These are phyloP conservation scores for Xylaria longipes DNA, from an alignment of 495 filamentous ascomycete species.

Conservation along the genomic window DNA sequence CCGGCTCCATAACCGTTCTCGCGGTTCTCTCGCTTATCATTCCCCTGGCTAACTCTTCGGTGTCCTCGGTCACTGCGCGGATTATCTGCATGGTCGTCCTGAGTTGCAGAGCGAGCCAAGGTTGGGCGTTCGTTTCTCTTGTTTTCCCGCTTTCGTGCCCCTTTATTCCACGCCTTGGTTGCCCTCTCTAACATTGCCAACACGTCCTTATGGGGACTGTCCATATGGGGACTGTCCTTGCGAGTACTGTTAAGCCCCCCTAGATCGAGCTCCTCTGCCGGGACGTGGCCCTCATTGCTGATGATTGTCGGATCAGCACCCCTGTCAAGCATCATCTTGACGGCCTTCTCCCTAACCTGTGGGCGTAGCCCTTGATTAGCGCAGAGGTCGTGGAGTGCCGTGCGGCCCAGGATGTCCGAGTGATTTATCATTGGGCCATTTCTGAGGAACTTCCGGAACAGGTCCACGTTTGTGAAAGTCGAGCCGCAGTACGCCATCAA, in stretches of 20 bases:
- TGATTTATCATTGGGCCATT: not conserved
- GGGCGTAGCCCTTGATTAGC: not conserved
- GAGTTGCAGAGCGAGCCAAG: not conserved
- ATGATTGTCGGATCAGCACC: constrained; percentile 5
- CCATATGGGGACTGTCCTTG: not conserved
- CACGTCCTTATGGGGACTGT: not conserved
- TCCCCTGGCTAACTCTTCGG: not conserved
- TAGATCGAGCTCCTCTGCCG: not conserved
- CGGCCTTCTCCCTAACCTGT: not conserved
- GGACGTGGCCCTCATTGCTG: not conserved
- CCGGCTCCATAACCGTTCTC: not conserved
- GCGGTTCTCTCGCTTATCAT: not conserved
- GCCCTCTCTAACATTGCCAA: not conserved
- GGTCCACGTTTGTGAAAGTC: not conserved
- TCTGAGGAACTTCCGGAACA: constrained; percentile 6
- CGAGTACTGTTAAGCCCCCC: not conserved
- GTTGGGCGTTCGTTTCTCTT: not conserved
- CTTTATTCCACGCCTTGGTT: not conserved
- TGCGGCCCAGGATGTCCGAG: not conserved
- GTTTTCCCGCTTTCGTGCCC: not conserved
- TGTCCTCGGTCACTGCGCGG: not conserved
- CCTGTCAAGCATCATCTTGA: constrained; percentile 1
- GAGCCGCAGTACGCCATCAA: constrained; percentile 20
- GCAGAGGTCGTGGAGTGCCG: constrained; percentile 14
- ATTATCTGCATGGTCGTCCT: not conserved